Evolutionary conservation across 768 basidiomycete species (phyloP), one percentile per base, ranked within the genome.

Genomic region (Tricholoma sp.): DNA sequence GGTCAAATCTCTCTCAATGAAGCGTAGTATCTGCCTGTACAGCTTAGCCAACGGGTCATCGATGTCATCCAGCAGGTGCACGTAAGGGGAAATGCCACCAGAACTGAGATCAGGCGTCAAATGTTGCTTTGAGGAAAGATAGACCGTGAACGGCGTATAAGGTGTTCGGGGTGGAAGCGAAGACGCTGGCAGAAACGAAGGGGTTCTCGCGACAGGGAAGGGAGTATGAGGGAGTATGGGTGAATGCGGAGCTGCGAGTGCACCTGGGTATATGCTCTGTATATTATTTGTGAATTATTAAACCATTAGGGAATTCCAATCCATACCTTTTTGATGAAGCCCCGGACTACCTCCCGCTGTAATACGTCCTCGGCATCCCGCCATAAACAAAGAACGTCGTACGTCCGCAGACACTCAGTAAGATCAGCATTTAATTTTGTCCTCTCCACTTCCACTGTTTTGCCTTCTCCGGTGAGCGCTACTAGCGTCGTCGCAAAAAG

Each of bases 301-400:
- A 19, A 50, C 11, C 22, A 31, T 34, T 50, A 21, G 19, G 16
- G 52, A 6, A 52, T 52, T 16, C n/a, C 2, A n/a, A 31, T 46
- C n/a, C 31, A 37, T 54, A 88, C 94, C 78, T 89, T 89, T 64
- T 82, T 85, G 8, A 94, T 79, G 64, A 94, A 95, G 12, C 79
- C 79, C 1, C 83, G 82, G 34, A 94, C 80, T 35, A 97, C 74
- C 45, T 88, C 83, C 52, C 75, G 76, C 55, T 87, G 78, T 52
- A 98, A 72, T 16, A 97, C 85, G 58, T 94, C 90, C 72, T 96
- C 95, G 1, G 94, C 96, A 60, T 91, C 86, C 63, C 83, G 74
- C 90, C 91, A 94, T 7, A 93, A 81, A 11, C 85, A 82, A 51
- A 99, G 74, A 6, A 80, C 70, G 62, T 94, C 89, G 64, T 95